A percentile compares a stretch with the other conserved stretches of the same genome.
Conservation (phyloP, 305 asterid species). For the Fraxinus sp. region DNA sequence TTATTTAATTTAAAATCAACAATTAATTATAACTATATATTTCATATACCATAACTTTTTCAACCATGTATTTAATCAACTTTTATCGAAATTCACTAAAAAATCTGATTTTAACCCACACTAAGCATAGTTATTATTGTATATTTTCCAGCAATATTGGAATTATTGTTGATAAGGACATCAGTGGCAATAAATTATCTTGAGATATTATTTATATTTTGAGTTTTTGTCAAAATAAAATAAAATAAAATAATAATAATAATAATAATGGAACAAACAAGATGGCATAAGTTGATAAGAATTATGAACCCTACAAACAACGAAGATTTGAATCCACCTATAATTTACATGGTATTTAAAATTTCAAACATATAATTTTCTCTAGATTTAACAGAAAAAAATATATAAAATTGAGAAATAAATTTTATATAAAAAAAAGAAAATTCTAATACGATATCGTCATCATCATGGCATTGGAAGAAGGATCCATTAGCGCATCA, state of each 20-base stretch:
- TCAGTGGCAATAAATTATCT: constrained; percentile 29
- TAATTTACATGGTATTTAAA: neutral
- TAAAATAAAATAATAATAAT: neutral
- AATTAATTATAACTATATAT: too few species aligned
- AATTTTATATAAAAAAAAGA: neutral
- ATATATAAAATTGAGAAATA: neutral
- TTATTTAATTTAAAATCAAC: too few species aligned
- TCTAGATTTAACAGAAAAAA: neutral
- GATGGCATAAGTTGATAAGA: neutral
- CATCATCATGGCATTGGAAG: neutral
- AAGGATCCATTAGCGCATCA: neutral
- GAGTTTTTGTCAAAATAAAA: neutral
- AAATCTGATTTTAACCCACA: too few species aligned
- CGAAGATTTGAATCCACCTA: neutral
- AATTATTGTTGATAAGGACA: constrained; percentile 30
- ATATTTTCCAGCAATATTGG: constrained; percentile 26
- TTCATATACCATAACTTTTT: too few species aligned
- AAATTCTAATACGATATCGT: neutral
- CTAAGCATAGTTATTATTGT: neutral
- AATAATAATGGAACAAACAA: neutral
- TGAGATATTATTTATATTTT: neutral
- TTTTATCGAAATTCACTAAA: too few species aligned
- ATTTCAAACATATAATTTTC: neutral
- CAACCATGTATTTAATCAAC: too few species aligned
- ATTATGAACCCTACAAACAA: neutral